phyloP scores from a whole-genome alignment of 1,284 basidiomycete species.

The Spongispora temasekensis region DNA sequence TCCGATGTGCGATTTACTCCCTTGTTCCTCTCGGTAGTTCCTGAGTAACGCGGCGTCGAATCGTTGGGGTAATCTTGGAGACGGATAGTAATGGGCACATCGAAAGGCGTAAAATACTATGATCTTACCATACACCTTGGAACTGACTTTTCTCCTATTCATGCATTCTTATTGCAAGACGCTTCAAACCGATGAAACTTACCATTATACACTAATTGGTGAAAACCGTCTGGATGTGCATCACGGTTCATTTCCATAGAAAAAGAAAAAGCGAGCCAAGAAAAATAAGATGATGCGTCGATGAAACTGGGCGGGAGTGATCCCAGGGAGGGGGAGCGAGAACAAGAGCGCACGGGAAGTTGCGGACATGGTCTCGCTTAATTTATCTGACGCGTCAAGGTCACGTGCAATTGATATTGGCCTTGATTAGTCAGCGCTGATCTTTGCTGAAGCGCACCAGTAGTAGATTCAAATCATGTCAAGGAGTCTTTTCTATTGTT shows the following conservation, averaged over 20 bases:
- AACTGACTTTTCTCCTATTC: slow-evolving; percentile 9
- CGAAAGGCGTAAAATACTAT: neutral
- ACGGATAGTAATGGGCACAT: slow-evolving; percentile 6
- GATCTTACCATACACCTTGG: slow-evolving; percentile 16
- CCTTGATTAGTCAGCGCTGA: slow-evolving; percentile 7
- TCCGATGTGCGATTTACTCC: neutral
- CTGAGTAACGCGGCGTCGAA: neutral
- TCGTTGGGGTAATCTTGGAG: slow-evolving; percentile 10
- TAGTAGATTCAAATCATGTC: slow-evolving; percentile 21
- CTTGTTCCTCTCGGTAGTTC: slow-evolving; percentile 11
- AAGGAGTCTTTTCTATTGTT: slow-evolving; percentile 30
- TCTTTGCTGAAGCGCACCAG: too few relatives aligned
- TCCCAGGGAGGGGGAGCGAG: slow-evolving; percentile 25
- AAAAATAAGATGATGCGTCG: neutral
- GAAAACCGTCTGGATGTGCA: slow-evolving; percentile 19
- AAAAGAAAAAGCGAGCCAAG: slow-evolving; percentile 4
- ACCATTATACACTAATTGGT: slow-evolving; percentile 15
- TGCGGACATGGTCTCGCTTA: neutral
- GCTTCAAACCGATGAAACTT: slow-evolving; percentile 5
- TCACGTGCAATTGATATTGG: slow-evolving; percentile 33
- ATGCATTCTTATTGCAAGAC: neutral
- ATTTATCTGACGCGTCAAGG: slow-evolving; percentile 37
- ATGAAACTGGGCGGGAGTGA: slow-evolving; percentile 15
- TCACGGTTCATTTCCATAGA: slow-evolving; percentile 28
- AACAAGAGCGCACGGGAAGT: slow-evolving; percentile 21